Conservation (phyloP, 2,329 filamentous ascomycete genomes). For the Hypoxylon sp. region DNA sequence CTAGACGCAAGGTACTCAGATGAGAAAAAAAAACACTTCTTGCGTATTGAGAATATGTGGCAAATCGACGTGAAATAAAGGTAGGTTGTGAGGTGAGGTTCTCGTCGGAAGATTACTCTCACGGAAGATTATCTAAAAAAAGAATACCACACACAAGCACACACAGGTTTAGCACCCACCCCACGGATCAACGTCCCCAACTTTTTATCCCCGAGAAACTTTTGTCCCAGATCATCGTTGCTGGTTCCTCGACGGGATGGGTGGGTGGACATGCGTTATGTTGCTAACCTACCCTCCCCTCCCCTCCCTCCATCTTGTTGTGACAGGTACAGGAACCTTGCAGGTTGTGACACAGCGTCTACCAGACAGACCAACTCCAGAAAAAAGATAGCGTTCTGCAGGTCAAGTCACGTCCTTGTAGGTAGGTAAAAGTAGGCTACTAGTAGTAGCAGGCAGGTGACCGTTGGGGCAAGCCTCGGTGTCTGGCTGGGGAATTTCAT, state of each 20-base stretch:
- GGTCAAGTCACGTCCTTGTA: conserved; percentile 2
- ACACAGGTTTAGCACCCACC: too few relatives aligned
- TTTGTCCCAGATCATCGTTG: conserved; percentile 27
- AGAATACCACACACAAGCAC: too few relatives aligned
- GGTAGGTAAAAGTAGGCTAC: neutral
- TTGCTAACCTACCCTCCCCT: too few relatives aligned
- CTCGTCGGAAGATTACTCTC: too few relatives aligned
- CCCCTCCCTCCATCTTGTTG: conserved; percentile 23
- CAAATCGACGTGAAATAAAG: too few relatives aligned
- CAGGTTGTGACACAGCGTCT: conserved; percentile 31
- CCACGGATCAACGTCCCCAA: conserved; percentile 33
- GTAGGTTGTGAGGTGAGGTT: too few relatives aligned
- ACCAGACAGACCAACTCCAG: conserved; percentile 19
- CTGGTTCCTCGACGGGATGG: conserved; percentile 18
- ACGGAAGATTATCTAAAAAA: conserved; percentile 32
- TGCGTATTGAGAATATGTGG: too few relatives aligned
- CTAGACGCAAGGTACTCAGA: too few relatives aligned
- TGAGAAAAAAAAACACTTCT: too few relatives aligned
- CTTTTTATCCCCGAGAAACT: conserved; percentile 25
- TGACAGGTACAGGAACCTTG: conserved; percentile 32
- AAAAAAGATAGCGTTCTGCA: conserved; percentile 16
- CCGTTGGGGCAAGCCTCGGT: conserved; percentile 4
- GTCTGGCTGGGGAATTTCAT: conserved; percentile 6
- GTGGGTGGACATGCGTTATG: conserved; percentile 25
- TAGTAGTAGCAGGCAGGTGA: too few relatives aligned